These are phyloP conservation scores for Xylariomycetidae sp. DNA, from an alignment of 2,329 filamentous ascomycete genomes.

Conservation along the genomic window DNA sequence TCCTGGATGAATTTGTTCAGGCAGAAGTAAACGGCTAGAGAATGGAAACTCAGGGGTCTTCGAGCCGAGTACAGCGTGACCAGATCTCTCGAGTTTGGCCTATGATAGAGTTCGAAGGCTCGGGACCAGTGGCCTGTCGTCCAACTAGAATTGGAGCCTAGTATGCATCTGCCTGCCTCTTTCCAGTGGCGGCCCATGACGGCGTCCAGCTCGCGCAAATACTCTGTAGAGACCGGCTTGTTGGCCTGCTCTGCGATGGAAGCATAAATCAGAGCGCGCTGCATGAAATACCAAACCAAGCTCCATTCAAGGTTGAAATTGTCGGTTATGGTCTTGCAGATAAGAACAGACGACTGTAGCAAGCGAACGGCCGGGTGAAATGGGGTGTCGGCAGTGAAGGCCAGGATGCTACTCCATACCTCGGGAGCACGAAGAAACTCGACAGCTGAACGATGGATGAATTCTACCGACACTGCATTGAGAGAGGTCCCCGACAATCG, in stretches of 20 bases:
- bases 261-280: constrained; percentile 2
- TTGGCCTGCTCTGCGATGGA: constrained; percentile 1
- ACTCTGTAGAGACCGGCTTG: too few species aligned
- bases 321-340: not conserved
- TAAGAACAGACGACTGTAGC: constrained; percentile 1
- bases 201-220: too few species aligned
- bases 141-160: too few species aligned
- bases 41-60: too few species aligned
- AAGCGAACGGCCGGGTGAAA: constrained; percentile 1
- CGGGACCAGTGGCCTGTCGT: too few species aligned
- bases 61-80: too few species aligned
- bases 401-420: not conserved
- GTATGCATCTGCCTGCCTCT: too few species aligned
- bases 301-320: not conserved
- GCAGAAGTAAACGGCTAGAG: too few species aligned
- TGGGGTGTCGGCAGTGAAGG: not conserved
- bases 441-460: constrained; percentile 2
- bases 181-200: too few species aligned
- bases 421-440: constrained; percentile 1
- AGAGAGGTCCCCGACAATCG: not conserved
- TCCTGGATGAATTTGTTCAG: too few species aligned
- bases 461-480: constrained; percentile 1
- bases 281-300: constrained; percentile 1
- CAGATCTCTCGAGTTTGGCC: too few species aligned
- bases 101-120: too few species aligned